Base-by-base conservation (phyloP, 1,284 basidiomycete genomes). In the Austroboletus novae-zelandiae region DNA sequence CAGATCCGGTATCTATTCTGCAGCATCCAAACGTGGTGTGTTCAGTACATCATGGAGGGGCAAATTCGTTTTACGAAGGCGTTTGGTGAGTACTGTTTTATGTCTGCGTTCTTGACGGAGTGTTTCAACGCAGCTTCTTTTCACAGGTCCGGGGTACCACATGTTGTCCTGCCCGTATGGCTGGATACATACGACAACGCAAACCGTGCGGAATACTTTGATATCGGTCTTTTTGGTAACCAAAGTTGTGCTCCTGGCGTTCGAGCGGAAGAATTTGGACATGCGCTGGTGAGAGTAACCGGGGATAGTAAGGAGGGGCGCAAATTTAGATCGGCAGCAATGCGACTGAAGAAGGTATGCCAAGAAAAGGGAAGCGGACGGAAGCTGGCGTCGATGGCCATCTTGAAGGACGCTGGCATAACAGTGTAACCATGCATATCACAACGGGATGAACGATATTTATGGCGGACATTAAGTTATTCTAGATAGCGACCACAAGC, bases 131-230 rank as follows among this genome's bases (percentile, higher is more conserved):
- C 5, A 37, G 3, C 9, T 14, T 10, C 18, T 1, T 45, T 18
- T 20, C 14, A 40, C 8, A 49, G 54, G 42, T 50, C 41, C 25
- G 56, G 56, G 1, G 4, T 43, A 1, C 53, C 55, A 1, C 55
- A 57, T 9, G 37, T 56, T 11, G 45, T 59, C 11, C 45, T 59
- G n/a, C 45, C 57, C 4, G 50, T 47, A 6, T 59, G 54, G 57
- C 27, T 6, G 17, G 59, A 61, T 30, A 59, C 54, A 4, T 61
- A 46, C 18, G 56, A 61, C 9, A 50, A 44, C 18, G 57, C 46
- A 1, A 11, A 15, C 5, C 52, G 46, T 14, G 48, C 17, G 0
- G 59, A 59, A 40, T 54, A 40, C 32, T 18, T 61, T 29, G 50
- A 56, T 14, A 31, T 53, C 4, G 56, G 56, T 25, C 25, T 59